phyloP scores from a whole-genome alignment of 495 filamentous ascomycete genomes.

The Bacidia gigantensis region DNA sequence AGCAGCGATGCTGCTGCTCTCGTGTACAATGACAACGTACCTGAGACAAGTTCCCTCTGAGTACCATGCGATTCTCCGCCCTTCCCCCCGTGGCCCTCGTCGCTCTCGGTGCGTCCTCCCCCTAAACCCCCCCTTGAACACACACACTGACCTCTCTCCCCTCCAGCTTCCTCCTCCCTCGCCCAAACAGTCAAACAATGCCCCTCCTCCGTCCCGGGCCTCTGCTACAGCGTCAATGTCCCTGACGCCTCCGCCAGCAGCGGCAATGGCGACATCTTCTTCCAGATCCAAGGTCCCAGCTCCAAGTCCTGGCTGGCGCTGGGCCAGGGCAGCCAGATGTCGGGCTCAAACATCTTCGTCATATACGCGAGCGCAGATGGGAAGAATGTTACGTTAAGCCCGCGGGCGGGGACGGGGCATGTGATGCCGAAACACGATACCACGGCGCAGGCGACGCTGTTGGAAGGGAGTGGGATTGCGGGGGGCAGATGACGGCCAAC shows the following conservation, averaged over 20 bases:
- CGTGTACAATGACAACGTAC: too few species aligned
- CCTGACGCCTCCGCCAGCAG: neutral
- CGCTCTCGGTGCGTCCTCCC: neutral
- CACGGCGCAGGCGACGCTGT: slow-evolving; percentile 35
- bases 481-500: slow-evolving; percentile 48
- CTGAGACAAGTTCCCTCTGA: too few species aligned
- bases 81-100: neutral
- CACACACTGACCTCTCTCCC: neutral
- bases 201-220: neutral
- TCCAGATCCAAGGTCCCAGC: slow-evolving; percentile 50
- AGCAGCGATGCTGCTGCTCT: too few species aligned
- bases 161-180: neutral
- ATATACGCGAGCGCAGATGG: slow-evolving; percentile 46
- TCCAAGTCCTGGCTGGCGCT: slow-evolving; percentile 50
- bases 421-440: slow-evolving; percentile 39
- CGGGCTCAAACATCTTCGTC: slow-evolving; percentile 52
- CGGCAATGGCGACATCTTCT: slow-evolving; percentile 37
- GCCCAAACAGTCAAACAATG: neutral
- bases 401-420: slow-evolving; percentile 42
- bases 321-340: slow-evolving; percentile 50
- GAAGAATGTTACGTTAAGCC: slow-evolving; percentile 50
- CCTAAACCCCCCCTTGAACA: neutral
- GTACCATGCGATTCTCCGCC: neutral
- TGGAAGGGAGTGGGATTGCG: slow-evolving; percentile 47
- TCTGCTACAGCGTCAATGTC: neutral